These are phyloP conservation scores for Cladosporium sp. DNA, from an alignment of 2,329 filamentous ascomycete genomes.

Conservation along the genomic window DNA sequence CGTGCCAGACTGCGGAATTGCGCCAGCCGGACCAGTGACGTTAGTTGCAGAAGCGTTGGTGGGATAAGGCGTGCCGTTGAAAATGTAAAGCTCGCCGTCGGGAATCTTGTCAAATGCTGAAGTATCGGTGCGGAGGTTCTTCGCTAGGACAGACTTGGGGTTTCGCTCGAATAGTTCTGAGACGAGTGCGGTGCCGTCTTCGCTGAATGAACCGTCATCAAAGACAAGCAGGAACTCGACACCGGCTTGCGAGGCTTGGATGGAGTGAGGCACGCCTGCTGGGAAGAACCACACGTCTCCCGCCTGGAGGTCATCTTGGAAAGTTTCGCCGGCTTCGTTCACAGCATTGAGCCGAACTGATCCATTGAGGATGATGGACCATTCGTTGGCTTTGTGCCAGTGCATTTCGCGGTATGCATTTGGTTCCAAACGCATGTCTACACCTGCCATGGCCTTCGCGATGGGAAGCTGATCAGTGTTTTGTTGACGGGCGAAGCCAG, in stretches of 20 bases:
- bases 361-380: slow-evolving; percentile 30
- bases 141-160: slow-evolving; percentile 38
- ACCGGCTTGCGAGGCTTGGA: slow-evolving; percentile 46
- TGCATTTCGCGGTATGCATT: slow-evolving; percentile 33
- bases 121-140: slow-evolving; percentile 38
- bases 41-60: slow-evolving; percentile 35
- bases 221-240: slow-evolving; percentile 59
- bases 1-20: slow-evolving; percentile 26
- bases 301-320: slow-evolving; percentile 29
- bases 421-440: slow-evolving; percentile 37
- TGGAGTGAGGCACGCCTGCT: slow-evolving; percentile 27
- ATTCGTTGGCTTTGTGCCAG: slow-evolving; percentile 33
- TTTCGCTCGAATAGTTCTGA: slow-evolving; percentile 32
- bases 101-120: slow-evolving; percentile 34
- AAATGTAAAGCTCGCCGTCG: slow-evolving; percentile 38
- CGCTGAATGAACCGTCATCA: slow-evolving; percentile 55
- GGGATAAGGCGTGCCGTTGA: slow-evolving; percentile 35
- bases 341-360: slow-evolving; percentile 26
- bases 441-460: slow-evolving; percentile 40
- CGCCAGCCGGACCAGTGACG: slow-evolving; percentile 33
- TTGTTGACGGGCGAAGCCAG: slow-evolving; percentile 41
- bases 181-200: slow-evolving; percentile 58
- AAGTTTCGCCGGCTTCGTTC: slow-evolving; percentile 31
- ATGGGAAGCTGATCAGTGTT: slow-evolving; percentile 36
- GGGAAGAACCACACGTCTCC: slow-evolving; percentile 26